These are phyloP conservation scores for Bipolaris cookei DNA, from an alignment of 2,329 filamentous ascomycete genomes.

Conservation along the genomic window DNA sequence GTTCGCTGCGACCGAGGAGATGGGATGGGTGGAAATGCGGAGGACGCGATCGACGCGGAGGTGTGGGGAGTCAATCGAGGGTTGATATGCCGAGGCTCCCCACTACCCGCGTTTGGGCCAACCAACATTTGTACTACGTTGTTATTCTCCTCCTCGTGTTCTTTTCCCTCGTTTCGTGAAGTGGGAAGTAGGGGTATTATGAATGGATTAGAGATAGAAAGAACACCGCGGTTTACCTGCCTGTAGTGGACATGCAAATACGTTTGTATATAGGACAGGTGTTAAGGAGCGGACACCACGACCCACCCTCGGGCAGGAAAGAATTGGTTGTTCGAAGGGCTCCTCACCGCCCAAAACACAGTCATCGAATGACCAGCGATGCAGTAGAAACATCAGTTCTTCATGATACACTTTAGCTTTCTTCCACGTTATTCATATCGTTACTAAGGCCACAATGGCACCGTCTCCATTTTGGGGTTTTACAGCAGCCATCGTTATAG, in stretches of 20 bases:
- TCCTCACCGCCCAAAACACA: conserved; percentile 9
- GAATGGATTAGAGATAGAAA: background rate
- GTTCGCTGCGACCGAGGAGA: background rate
- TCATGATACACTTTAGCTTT: background rate
- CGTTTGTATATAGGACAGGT: background rate
- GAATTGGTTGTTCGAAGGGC: conserved; percentile 1
- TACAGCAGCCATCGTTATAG: conserved; percentile 5
- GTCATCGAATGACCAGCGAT: conserved; percentile 7
- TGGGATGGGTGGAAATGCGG: background rate
- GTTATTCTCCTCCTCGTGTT: background rate
- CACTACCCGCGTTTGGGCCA: background rate
- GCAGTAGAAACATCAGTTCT: background rate
- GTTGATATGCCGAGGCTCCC: background rate
- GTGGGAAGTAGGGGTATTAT: background rate
- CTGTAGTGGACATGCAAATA: background rate
- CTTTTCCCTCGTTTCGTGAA: background rate
- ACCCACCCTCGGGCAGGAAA: conserved; percentile 11
- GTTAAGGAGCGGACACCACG: background rate
- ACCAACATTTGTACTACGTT: too few relatives aligned
- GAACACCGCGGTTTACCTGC: background rate
- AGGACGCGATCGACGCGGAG: conserved; percentile 1
- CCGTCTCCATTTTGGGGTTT: background rate
- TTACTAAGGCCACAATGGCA: conserved; percentile 3
- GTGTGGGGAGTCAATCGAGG: background rate
- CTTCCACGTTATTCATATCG: background rate